Evolutionary conservation across 305 asterid species (phyloP).

Genomic region (Withania somnifera): DNA sequence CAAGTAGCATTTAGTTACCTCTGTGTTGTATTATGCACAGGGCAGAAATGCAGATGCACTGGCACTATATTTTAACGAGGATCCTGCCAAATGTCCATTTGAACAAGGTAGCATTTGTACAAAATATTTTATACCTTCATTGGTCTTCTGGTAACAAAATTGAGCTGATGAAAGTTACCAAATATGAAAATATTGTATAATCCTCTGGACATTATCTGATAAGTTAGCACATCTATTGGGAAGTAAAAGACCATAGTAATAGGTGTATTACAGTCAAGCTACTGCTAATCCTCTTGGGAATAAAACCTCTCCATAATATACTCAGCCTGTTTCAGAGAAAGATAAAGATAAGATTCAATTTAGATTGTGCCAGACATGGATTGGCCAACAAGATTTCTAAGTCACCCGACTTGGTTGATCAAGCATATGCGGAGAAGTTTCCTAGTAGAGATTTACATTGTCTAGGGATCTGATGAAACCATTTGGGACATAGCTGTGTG

Average conservation of each 20-base stretch:
- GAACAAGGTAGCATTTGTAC: slow-evolving; percentile 60
- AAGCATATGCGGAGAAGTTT: background rate
- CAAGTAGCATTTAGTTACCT: background rate
- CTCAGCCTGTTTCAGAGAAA: background rate
- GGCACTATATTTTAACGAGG: slow-evolving; percentile 81
- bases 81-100: slow-evolving; percentile 77
- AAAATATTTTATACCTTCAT: background rate
- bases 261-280: background rate
- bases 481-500: background rate
- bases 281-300: background rate
- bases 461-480: background rate
- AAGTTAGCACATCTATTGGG: background rate
- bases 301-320: background rate
- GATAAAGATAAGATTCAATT: background rate
- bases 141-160: background rate
- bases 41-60: slow-evolving; percentile 83
- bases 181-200: background rate
- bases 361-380: background rate
- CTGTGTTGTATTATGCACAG: slow-evolving; percentile 28
- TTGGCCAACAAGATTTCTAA: background rate
- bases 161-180: background rate
- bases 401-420: background rate
- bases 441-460: background rate
- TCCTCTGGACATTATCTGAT: background rate
- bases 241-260: background rate